Evolutionary conservation across 1,139 yeast genomes (phyloP), one percentile per base, ranked within the genome.

Genomic region (Kodamaea derodonti): DNA sequence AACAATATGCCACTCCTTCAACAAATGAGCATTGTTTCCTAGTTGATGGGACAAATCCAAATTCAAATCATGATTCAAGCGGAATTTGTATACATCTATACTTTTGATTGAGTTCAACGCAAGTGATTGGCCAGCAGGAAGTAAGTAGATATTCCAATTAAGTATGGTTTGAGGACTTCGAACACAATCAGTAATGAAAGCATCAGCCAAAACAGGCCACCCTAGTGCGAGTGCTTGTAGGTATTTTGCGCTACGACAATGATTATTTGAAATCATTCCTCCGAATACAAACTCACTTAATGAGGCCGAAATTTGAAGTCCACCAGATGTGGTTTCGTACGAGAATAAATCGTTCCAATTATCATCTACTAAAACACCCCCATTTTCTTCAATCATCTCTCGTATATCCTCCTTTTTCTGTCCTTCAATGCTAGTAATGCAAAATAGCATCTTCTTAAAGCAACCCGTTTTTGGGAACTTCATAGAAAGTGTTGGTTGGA

Each of bases 141-240:
- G 60, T 3, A 84, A 51, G 52, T 80, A 88, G 18, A 68, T 60
- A 12, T 53, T 61, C 80, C 90, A 78, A 18, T 55, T 46, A 8
- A 48, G 42, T 3, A 63, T 50, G 12, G 40, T 35, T 0, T 38
- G 24, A 0, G 42, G 36, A 27, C 56, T 52, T 3, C 47, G 44
- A 1, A 75, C 48, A 37, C 84, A 72, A 42, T 80, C 83, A n/a
- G 60, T 56, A 8, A 90, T 65, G 46, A 74, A 88, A 11, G 62
- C 55, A 41, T 74, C 72, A 3, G 86, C 78, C 22, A 90, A 51
- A 14, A 87, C 74, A 1, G 97, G 97, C 95, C 95, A 87, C 2
- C 95, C 94, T 29, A 88, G 55, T 0, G 95, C 87, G n/a, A 88
- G 59, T 1, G 85, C 79, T 51, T 87, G 95, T n/a, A 88, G 56